phyloP scores from a whole-genome alignment of 345 rosid genomes.

The Durio zibethinus region DNA sequence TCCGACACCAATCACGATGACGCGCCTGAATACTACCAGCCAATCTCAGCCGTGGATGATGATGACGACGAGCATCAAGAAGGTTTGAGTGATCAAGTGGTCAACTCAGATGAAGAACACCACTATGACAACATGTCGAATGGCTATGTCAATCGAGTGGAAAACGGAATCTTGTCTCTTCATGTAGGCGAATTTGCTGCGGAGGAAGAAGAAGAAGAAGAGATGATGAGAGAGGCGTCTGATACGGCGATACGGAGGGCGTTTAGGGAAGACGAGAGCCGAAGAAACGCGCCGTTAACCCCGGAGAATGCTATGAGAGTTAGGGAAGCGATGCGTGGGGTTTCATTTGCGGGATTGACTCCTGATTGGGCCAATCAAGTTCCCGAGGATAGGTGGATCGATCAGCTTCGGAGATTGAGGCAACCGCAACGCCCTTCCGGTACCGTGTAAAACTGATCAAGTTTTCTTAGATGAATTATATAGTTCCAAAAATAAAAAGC shows the following conservation, averaged over 20 bases:
- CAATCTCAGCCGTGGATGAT: slow-evolving; percentile 58
- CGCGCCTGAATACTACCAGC: slow-evolving; percentile 68
- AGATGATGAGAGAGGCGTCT: slow-evolving; percentile 31
- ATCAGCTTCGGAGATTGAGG: slow-evolving; percentile 56
- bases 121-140: slow-evolving; percentile 31
- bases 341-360: slow-evolving; percentile 59
- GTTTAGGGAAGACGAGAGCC: slow-evolving; percentile 68
- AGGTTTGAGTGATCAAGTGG: slow-evolving; percentile 18
- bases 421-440: slow-evolving; percentile 24
- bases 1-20: slow-evolving; percentile 56
- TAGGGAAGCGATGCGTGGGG: slow-evolving; percentile 83
- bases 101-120: slow-evolving; percentile 32
- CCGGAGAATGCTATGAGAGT: slow-evolving; percentile 58
- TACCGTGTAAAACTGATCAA: slow-evolving; percentile 17
- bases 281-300: slow-evolving; percentile 67
- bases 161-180: slow-evolving; percentile 51
- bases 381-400: slow-evolving; percentile 75
- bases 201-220: slow-evolving; percentile 41
- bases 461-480: background rate
- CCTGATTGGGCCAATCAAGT: slow-evolving; percentile 72
- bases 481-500: background rate
- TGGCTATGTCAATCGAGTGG: slow-evolving; percentile 38
- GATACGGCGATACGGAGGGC: slow-evolving; percentile 48
- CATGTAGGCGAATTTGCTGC: slow-evolving; percentile 38
- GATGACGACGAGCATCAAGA: slow-evolving; percentile 27